Base-by-base conservation (phyloP, 257 asterid genomes). In the Primulina tabacum region DNA sequence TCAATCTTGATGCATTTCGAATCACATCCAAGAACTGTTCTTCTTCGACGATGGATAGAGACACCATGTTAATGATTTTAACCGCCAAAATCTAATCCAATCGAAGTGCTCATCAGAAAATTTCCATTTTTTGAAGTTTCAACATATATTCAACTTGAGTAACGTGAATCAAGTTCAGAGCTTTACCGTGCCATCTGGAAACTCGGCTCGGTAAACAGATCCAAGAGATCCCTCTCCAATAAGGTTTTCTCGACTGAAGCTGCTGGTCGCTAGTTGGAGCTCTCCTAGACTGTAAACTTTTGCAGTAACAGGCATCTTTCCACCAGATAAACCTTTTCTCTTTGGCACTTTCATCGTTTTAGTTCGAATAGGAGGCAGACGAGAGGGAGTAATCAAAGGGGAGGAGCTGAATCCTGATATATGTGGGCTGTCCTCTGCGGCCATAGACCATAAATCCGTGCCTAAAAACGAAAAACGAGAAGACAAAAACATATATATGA, bases 151-250 rank as follows among this genome's bases (percentile, higher is more conserved):
- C 55, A 28, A 70, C 52, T 24, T 40, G 8, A 20, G 37, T 58
- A 50, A 7, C 32, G 18, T 11, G 43, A 29, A 35, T 60, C 8
- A 24, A 32, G 64, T 69, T 73, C 55, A 24, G 35, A 28, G 63
- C 64, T 7, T 55, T 85, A 90, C 97, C 87, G 64, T 75, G 73
- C 96, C 97, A 82, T 94, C 92, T 9, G 92, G 90, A 73, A 91
- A 82, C 71, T 89, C 90, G 62, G 92, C 99, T 79, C 87, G 88
- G 60, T 89, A 87, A 64, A 94, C 96, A 21, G 91, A 79, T 67
- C 97, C 97, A 62, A 94, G 92, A 64, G 96, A 90, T 71, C 97
- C 99, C 78, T 86, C 83, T 68, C 96, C 99, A 69, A 94, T 81
- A 28, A 85, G 80, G 72, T 88, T 83, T 37, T 75, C 88, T 69